A percentile compares a stretch with the other conserved stretches of the same genome.
Conservation (phyloP, 2,329 filamentous ascomycete genomes). For the Alternaria burnsii region DNA sequence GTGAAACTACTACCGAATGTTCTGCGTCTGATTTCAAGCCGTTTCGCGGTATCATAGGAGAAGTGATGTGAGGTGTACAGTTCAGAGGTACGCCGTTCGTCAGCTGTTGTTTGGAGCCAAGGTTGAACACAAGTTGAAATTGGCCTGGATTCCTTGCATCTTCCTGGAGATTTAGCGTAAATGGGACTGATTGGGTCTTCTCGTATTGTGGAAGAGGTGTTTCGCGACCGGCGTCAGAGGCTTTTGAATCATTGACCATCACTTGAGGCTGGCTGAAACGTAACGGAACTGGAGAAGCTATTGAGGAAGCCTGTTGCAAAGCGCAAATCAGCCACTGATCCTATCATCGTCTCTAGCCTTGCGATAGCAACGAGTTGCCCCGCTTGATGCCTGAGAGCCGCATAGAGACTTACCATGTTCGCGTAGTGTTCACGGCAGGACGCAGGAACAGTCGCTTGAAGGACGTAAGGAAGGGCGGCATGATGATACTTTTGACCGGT, state of each 20-base stretch:
- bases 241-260: conserved; percentile 23
- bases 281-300: conserved; percentile 32
- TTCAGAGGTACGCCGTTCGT: conserved; percentile 13
- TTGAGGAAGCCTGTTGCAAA: conserved; percentile 30
- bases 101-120: conserved; percentile 27
- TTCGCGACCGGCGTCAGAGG: conserved; percentile 29
- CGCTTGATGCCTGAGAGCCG: background rate
- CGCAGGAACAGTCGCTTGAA: conserved; percentile 27
- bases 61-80: conserved; percentile 17
- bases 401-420: conserved; percentile 30
- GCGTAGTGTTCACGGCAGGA: conserved; percentile 9
- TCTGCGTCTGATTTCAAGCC: conserved; percentile 27
- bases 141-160: conserved; percentile 42
- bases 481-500: conserved; percentile 26
- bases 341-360: conserved; percentile 15
- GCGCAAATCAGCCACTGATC: conserved; percentile 14
- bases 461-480: conserved; percentile 16
- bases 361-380: background rate
- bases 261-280: conserved; percentile 14
- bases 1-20: conserved; percentile 28
- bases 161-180: conserved; percentile 43
- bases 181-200: conserved; percentile 37
- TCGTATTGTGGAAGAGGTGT: conserved; percentile 42
- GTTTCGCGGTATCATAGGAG: conserved; percentile 23
- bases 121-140: conserved; percentile 43